Evolutionary conservation across 352 stramenopile species (phyloP), one percentile per base, ranked within the genome.

Genomic region (Phytopythium sindhum): DNA sequence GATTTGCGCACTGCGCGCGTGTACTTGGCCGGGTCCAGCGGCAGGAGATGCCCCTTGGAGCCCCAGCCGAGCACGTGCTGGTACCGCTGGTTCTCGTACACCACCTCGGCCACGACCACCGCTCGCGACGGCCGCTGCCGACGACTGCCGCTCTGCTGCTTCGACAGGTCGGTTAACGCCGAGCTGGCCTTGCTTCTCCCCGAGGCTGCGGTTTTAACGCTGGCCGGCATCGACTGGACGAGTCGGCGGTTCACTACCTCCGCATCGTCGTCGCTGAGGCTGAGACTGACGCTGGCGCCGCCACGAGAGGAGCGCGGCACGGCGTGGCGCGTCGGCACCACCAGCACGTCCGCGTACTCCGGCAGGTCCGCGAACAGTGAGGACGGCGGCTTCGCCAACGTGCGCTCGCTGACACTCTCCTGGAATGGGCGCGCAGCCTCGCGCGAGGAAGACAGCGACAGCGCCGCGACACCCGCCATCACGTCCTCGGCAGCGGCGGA

Each of bases 1-100:
- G 37, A 56, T 29, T 65, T 65, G 1, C 65, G 67, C 60, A 84
- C 60, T 3, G 83, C 66, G 41, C 73, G 66, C 61, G 86, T 80
- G 67, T 86, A 90, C 65, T 90, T 90, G 54, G 73, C 74, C 0
- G 84, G 84, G 60, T 92, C 84, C 39, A 92, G 64, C 29, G 84
- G 84, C 47, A 92, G 64, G 55, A 92, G 74, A 47, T 89, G 81
- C 44, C 84, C 84, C 60, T 86, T 90, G 23, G 81, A 78, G n/a
- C 84, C 84, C 84, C 84, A 92, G 24, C 84, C 79, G 19, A 92
- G 69, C 39, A 92, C 68, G 45, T 78, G 69, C 53, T 92, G 84
- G 56, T 89, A 89, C 17, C 84, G 76, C 62, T 92, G 81, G 58
- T 90, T 70, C 63, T 92, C 84, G 59, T 74, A 89, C 39, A 92